These are phyloP conservation scores for Melaleuca alternifolia DNA, from an alignment of 345 rosid genomes.

Conservation along the genomic window DNA sequence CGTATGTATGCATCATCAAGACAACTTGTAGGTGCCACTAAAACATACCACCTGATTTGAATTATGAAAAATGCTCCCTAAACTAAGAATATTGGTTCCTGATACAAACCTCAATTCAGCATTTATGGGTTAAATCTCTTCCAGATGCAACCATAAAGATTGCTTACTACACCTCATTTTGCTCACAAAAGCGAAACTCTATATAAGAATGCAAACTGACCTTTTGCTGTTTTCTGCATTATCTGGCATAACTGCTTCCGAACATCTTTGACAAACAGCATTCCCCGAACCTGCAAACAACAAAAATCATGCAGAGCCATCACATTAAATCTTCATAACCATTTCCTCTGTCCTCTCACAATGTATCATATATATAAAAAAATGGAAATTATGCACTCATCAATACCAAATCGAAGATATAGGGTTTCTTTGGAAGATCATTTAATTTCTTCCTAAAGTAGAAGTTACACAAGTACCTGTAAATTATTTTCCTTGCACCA, in stretches of 20 bases:
- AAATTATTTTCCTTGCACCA: slow-evolving; percentile 77
- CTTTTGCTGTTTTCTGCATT: slow-evolving; percentile 77
- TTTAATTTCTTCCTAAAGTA: background rate
- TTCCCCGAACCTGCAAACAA: slow-evolving; percentile 70
- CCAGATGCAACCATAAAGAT: background rate
- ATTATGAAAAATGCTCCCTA: background rate
- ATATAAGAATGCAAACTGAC: slow-evolving; percentile 21
- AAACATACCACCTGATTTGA: background rate
- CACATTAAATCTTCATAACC: background rate
- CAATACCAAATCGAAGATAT: background rate
- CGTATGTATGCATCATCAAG: background rate
- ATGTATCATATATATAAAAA: background rate
- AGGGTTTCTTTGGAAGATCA: background rate
- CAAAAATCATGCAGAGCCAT: background rate
- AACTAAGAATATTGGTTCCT: background rate
- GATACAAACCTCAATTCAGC: background rate
- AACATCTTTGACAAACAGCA: slow-evolving; percentile 86
- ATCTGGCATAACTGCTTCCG: slow-evolving; percentile 81
- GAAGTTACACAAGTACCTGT: slow-evolving; percentile 42
- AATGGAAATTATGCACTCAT: background rate
- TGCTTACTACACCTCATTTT: background rate
- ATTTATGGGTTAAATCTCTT: background rate
- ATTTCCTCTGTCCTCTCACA: background rate
- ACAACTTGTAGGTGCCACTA: background rate
- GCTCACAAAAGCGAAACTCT: background rate